Evolutionary conservation across 805 yeast species (phyloP), one percentile per base, ranked within the genome.

Genomic region (Lipomyces starkeyi): DNA sequence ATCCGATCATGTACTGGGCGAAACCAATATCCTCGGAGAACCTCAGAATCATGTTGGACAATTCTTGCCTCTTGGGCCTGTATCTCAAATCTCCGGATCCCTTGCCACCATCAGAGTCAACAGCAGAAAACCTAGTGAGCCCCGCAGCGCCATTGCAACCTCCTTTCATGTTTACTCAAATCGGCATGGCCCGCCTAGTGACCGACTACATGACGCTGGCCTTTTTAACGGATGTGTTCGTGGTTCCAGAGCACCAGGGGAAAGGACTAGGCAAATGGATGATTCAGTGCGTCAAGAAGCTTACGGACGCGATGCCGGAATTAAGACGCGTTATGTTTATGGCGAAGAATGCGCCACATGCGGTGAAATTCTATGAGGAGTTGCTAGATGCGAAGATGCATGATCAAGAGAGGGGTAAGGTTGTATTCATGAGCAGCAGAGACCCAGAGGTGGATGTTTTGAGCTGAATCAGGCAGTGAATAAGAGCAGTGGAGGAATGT

Each of bases 281-380:
- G 29, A 52, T 52, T 27, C 14, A 22, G 27, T 52, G 56, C 32
- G 29, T 52, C 17, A 9, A 52, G 27, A 32, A 52, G 8, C 14
- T 52, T 20, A 20, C 29, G 29, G 29, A 22, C 13, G 56, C 56
- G 13, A 20, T 52, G 56, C 25, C 56, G 27, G 27, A 13, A 6
- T 52, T 52, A 17, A 20, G 56, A 52, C 29, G 56, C 13, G 8
- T 52, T 27, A 52, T 52, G 56, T 52, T 52, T 49, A 49, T 49
- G 53, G 53, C 53, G 53, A 49, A 49, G 53, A 49, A 49, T 22
- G 53, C 53, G 53, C 53, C 53, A 22, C 53, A 49, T 7, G 22
- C 53, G 53, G 53, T 49, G 22, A n/a, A 49, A 49, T 49, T 49
- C 53, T 49, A 49, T 49, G 53, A 49, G 53, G 53, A 22, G 53